Evolutionary conservation across 2,329 filamentous ascomycete species (phyloP), one percentile per base, ranked within the genome.

Genomic region (Penicillium concentricum): DNA sequence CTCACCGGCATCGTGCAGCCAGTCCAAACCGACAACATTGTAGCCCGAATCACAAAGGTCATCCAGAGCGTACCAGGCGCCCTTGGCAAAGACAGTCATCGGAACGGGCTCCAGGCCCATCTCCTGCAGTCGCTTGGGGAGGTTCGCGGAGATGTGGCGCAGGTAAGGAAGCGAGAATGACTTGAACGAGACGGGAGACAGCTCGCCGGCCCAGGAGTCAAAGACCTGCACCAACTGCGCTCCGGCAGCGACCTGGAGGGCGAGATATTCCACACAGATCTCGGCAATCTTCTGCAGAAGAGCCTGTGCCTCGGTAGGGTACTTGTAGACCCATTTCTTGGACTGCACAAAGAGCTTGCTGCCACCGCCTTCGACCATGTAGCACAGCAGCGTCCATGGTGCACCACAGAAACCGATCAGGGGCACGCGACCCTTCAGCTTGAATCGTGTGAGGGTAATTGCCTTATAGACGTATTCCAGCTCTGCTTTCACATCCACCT

Each of bases 1-100:
- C 65, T 94, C 87, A 3, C 87, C 88, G 12, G 94, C 90, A 67
- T 94, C 91, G 68, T 97, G 90, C 46, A 95, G 81, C 94, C 94
- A 99, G 77, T 99, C 94, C 63, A 99, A 81, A 5, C 94, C 91
- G 55, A 99, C 89, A 37, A 97, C 91, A 69, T 97, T 85, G 79
- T 97, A 99, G 39, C 92, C 92, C 16, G 92, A 84, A 69, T 92
- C 81, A 78, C 92, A 97, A 20, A 94, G 84, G 32, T 90, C 87
- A 66, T 97, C 90, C 47, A 99, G 82, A 4, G 92, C 91, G 75
- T 96, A 94, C 90, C 94, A 97, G 12, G 94, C 93, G 12, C 94
- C 94, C 80, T 99, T 99, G 35, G 94, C 92, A 74, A 99, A 99
- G 24, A 97, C 92, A 5, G 92, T 95, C 92, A 97, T 97, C 3